These are phyloP conservation scores for Coprinellus aureogranulatus DNA, from an alignment of 768 basidiomycete species.

Conservation along the genomic window DNA sequence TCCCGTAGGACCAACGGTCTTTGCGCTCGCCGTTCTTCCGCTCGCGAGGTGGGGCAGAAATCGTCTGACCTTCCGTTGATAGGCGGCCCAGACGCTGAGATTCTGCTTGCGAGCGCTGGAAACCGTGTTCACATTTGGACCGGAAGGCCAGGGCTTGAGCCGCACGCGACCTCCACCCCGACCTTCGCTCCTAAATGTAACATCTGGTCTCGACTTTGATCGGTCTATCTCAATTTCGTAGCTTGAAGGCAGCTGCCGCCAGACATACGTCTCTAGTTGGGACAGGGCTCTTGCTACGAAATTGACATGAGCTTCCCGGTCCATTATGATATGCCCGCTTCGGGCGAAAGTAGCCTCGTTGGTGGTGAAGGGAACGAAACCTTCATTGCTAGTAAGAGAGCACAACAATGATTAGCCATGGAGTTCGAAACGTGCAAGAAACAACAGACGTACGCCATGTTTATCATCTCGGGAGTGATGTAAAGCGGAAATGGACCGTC, in stretches of 20 bases:
- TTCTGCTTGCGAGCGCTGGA: background rate
- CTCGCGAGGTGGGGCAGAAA: background rate
- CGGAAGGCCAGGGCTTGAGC: background rate
- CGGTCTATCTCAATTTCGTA: background rate
- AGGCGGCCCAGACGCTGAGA: background rate
- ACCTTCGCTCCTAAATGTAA: background rate
- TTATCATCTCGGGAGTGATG: background rate
- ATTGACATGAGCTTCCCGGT: background rate
- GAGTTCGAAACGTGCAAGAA: no score
- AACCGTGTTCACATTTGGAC: background rate
- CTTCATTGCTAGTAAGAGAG: background rate
- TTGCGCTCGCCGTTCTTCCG: no score
- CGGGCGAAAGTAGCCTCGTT: background rate
- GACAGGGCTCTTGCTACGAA: background rate
- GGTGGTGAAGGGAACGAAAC: background rate
- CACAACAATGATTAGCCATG: no score
- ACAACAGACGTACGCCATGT: background rate
- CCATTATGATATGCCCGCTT: background rate
- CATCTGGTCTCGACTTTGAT: background rate
- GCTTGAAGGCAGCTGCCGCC: background rate
- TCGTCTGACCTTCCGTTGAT: background rate
- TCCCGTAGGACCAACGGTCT: no score
- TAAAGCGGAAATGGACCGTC: background rate
- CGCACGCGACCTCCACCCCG: no score
- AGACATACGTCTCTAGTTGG: background rate